These are phyloP conservation scores for Chionographis japonica DNA, from an alignment of 106 monocot genomes.

Conservation along the genomic window DNA sequence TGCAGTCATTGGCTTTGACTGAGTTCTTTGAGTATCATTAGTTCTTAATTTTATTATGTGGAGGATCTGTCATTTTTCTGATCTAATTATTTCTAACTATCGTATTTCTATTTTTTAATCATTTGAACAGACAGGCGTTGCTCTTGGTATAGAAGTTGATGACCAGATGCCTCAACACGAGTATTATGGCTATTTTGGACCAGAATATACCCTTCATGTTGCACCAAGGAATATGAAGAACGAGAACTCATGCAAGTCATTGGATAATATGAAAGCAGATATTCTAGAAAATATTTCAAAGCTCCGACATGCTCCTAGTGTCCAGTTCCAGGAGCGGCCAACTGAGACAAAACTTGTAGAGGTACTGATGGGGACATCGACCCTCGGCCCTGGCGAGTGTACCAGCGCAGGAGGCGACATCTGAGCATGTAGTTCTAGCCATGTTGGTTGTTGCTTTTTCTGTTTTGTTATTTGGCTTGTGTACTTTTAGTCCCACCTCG, in stretches of 20 bases:
- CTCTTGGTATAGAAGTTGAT: constrained; percentile 18
- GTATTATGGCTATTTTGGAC: constrained; percentile 21
- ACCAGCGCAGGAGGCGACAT: too few relatives aligned
- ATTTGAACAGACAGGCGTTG: constrained; percentile 20
- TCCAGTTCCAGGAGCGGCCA: constrained; percentile 17
- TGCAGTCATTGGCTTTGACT: not conserved
- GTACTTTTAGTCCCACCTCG: too few relatives aligned
- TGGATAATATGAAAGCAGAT: constrained; percentile 5
- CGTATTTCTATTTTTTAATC: not conserved
- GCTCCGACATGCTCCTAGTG: constrained; percentile 19
- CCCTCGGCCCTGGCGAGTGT: too few relatives aligned
- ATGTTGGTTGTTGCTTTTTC: too few relatives aligned
- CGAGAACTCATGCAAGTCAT: constrained; percentile 2
- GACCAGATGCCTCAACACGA: constrained; percentile 21
- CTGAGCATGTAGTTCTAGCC: too few relatives aligned
- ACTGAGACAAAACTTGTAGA: constrained; percentile 11
- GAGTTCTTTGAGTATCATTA: not conserved
- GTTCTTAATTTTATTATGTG: not conserved
- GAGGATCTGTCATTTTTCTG: not conserved
- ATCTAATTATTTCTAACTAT: not conserved
- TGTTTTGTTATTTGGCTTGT: too few relatives aligned
- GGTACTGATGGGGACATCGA: too few relatives aligned
- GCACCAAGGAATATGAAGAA: constrained; percentile 28
- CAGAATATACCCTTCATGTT: constrained; percentile 11
- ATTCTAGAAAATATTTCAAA: constrained; percentile 16